Conservation (phyloP, 148 eudicot species). For the Silene latifolia region DNA sequence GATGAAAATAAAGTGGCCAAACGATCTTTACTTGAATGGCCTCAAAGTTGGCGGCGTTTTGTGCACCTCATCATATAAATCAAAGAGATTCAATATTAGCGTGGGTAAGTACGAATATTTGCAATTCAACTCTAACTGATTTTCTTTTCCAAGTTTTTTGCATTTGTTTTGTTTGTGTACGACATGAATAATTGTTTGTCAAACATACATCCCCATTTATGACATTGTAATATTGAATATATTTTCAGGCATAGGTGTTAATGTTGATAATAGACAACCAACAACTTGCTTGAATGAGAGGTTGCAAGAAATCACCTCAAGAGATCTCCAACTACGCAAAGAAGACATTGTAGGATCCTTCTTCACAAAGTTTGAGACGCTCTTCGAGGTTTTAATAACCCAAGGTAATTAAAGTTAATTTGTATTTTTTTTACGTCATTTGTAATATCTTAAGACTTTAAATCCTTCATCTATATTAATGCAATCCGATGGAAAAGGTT, state of each 20-base stretch:
- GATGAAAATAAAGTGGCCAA: conserved; percentile 93
- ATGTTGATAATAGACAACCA: conserved; percentile 77
- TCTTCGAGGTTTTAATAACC: conserved; percentile 45
- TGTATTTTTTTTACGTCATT: neutral
- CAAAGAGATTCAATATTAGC: conserved; percentile 81
- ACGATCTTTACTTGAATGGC: conserved; percentile 83
- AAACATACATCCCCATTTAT: too few species aligned
- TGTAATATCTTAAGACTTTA: neutral
- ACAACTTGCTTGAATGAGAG: conserved; percentile 75
- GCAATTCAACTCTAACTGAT: neutral
- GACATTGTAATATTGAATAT: neutral
- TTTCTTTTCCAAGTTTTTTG: neutral
- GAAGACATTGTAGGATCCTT: conserved; percentile 81
- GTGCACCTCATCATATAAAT: conserved; percentile 82
- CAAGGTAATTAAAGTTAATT: conserved; percentile 43
- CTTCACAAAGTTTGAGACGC: conserved; percentile 78
- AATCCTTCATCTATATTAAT: neutral
- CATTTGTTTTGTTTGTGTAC: neutral
- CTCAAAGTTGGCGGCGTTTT: conserved; percentile 92
- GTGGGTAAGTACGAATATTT: conserved; percentile 53
- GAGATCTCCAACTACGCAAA: conserved; percentile 41
- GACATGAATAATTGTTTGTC: neutral
- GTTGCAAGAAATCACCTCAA: conserved; percentile 49
- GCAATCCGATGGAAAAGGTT: neutral
- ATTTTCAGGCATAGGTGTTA: conserved; percentile 82